These are phyloP conservation scores for Butyriboletus appendiculatus DNA, from an alignment of 1,284 basidiomycete species.

Conservation along the genomic window DNA sequence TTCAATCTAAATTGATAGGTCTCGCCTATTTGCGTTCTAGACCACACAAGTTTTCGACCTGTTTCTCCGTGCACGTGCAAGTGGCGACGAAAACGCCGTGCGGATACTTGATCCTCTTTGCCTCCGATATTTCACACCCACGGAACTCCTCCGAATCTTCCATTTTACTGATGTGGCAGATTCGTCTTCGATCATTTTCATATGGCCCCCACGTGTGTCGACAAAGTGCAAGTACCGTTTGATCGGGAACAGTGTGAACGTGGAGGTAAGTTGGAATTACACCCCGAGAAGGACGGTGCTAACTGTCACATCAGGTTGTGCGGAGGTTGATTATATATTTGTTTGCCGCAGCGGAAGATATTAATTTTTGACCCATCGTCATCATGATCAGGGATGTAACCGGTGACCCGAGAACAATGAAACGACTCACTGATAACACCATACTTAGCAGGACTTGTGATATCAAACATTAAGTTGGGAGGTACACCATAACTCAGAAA, in stretches of 20 bases:
- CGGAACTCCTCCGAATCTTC: slow-evolving; percentile 69
- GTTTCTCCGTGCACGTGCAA: slow-evolving; percentile 51
- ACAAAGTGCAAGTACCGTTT: slow-evolving; percentile 69
- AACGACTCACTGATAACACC: too few species aligned
- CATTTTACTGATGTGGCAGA: slow-evolving; percentile 46
- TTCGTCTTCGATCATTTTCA: slow-evolving; percentile 37
- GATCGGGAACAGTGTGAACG: slow-evolving; percentile 81
- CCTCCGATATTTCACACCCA: slow-evolving; percentile 72
- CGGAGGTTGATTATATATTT: slow-evolving; percentile 29
- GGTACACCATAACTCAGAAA: background rate
- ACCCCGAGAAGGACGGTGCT: background rate
- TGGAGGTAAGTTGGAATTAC: slow-evolving; percentile 44
- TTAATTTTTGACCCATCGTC: background rate
- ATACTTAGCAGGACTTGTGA: background rate
- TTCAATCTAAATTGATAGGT: background rate
- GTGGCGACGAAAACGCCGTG: slow-evolving; percentile 46
- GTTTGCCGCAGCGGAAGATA: slow-evolving; percentile 8
- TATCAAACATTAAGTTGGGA: background rate
- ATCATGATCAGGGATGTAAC: background rate
- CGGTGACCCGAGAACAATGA: background rate
- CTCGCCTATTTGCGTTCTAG: slow-evolving; percentile 38
- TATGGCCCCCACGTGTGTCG: slow-evolving; percentile 61
- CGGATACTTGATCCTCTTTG: slow-evolving; percentile 54
- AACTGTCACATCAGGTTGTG: slow-evolving; percentile 24
- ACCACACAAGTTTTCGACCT: slow-evolving; percentile 59